Percentiles rank a stretch among this genome's conserved stretches.
These are phyloP conservation scores for Thielaviopsis musarum DNA, from an alignment of 2,329 filamentous ascomycete genomes.

Conservation along the genomic window DNA sequence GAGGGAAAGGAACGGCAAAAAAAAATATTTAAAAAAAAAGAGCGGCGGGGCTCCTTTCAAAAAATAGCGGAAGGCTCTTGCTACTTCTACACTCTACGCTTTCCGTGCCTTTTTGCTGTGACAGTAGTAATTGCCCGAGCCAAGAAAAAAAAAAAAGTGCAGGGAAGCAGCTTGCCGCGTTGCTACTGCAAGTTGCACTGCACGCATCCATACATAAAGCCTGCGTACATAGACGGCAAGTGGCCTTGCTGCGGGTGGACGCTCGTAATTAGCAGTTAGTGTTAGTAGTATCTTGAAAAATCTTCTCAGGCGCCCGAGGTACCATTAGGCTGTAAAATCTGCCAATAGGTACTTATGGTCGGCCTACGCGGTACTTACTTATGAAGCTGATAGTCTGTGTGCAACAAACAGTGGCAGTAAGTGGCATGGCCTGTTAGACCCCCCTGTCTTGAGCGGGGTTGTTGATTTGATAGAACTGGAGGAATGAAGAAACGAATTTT, in stretches of 20 bases:
- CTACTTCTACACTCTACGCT: no score
- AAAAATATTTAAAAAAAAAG: conserved; percentile 1
- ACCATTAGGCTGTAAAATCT: no score
- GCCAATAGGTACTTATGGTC: neutral
- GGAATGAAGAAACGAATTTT: neutral
- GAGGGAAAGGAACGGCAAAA: neutral
- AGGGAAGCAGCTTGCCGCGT: no score
- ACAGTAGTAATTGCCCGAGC: neutral
- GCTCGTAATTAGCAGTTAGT: no score
- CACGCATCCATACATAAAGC: no score
- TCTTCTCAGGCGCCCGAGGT: no score
- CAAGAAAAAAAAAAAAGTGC: no score
- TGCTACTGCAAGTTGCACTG: no score
- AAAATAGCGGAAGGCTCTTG: neutral
- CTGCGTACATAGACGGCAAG: no score
- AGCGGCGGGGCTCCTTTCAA: conserved; percentile 2
- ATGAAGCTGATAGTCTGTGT: neutral
- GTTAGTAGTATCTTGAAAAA: no score
- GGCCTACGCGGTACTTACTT: no score
- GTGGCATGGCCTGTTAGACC: neutral
- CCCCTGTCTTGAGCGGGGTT: neutral
- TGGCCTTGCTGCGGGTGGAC: no score
- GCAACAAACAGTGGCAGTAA: neutral
- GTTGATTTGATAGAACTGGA: neutral
- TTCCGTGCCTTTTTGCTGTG: neutral